phyloP scores from a whole-genome alignment of 2,329 filamentous ascomycete species.

The Botryotinia narcissicola region DNA sequence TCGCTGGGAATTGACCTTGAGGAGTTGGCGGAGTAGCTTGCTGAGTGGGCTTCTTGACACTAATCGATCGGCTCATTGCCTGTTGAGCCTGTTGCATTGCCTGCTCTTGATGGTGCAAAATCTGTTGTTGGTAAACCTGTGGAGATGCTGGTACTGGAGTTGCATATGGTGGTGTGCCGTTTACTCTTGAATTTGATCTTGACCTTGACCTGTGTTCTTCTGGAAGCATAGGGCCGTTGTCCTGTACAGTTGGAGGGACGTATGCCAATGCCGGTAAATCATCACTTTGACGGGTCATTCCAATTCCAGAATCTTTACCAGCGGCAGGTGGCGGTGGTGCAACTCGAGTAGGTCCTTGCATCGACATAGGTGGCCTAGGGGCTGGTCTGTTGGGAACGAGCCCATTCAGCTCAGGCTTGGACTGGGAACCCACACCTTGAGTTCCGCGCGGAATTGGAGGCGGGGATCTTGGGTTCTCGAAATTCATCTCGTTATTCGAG shows the following conservation, averaged over 20 bases:
- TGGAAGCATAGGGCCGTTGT: constrained; percentile 50
- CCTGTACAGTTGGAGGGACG: constrained; percentile 33
- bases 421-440: constrained; percentile 39
- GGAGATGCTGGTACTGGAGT: constrained; percentile 31
- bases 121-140: constrained; percentile 57
- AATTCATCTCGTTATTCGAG: constrained; percentile 86
- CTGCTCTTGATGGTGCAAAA: constrained; percentile 79
- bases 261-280: constrained; percentile 46
- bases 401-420: constrained; percentile 51
- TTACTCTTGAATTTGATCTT: constrained; percentile 64
- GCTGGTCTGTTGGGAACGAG: constrained; percentile 81
- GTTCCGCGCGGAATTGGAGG: constrained; percentile 71
- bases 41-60: constrained; percentile 41
- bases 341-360: constrained; percentile 59
- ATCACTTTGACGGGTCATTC: constrained; percentile 57
- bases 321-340: constrained; percentile 56
- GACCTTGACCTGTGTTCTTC: constrained; percentile 68
- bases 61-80: constrained; percentile 20
- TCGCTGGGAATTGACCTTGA: constrained; percentile 48
- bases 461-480: constrained; percentile 92
- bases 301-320: constrained; percentile 62
- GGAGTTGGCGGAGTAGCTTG: constrained; percentile 52
- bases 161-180: constrained; percentile 46
- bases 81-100: constrained; percentile 58
- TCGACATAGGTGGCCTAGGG: constrained; percentile 80